These are phyloP conservation scores for Pseudoscleropodium purum DNA, from an alignment of 225 moss, liverwort and hornwort genomes.

Conservation along the genomic window DNA sequence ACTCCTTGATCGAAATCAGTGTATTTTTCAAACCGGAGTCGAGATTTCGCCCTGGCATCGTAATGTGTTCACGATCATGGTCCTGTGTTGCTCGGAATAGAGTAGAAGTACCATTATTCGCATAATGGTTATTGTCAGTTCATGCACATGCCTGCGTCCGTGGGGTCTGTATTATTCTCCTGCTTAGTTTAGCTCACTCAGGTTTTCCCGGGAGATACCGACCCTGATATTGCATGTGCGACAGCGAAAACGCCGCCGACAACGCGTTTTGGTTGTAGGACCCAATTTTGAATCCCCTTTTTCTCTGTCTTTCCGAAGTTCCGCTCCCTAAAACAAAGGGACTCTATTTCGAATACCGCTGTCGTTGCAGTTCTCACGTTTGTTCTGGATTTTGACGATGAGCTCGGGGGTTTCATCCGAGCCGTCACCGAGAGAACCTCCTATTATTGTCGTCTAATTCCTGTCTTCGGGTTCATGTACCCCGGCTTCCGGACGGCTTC, in stretches of 20 bases:
- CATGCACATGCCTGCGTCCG: slow-evolving; percentile 12
- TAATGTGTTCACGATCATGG: background rate
- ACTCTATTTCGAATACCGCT: background rate
- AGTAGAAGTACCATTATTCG: background rate
- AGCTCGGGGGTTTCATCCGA: background rate
- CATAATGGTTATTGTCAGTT: slow-evolving; percentile 17
- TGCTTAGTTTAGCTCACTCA: background rate
- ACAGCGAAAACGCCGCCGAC: slow-evolving; percentile 28
- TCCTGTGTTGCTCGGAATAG: slow-evolving; percentile 9
- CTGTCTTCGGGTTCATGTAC: background rate
- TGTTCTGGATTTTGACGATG: background rate
- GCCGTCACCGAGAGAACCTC: slow-evolving; percentile 12
- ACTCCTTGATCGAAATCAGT: background rate
- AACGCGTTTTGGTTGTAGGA: slow-evolving; percentile 3
- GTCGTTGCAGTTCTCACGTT: background rate
- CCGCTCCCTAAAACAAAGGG: background rate
- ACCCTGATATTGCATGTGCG: slow-evolving; percentile 9
- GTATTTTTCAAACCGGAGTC: background rate
- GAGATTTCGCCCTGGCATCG: background rate
- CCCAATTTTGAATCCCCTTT: slow-evolving; percentile 10
- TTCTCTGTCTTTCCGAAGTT: background rate
- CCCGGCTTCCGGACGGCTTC: background rate
- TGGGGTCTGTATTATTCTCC: background rate
- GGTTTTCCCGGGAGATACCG: slow-evolving; percentile 23
- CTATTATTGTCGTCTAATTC: slow-evolving; percentile 4